These are phyloP conservation scores for Xerophyta viscosa DNA, from an alignment of 106 monocot genomes.

Conservation along the genomic window DNA sequence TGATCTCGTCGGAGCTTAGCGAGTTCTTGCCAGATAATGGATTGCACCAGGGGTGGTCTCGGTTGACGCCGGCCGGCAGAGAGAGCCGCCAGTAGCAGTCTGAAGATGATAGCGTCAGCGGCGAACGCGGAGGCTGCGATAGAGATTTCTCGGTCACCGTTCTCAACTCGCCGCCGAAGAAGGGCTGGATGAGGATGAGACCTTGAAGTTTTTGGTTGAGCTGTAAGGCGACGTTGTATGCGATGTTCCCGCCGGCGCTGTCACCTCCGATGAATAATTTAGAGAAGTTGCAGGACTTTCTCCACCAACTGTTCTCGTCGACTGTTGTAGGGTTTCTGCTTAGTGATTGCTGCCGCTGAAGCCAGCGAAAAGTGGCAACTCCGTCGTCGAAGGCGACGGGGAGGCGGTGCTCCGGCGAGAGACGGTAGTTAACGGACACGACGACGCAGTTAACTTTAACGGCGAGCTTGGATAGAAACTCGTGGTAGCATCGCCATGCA, in stretches of 20 bases:
- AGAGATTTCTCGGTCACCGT: conserved; percentile 44
- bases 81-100: conserved; percentile 80
- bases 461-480: conserved; percentile 41
- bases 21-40: conserved; percentile 19
- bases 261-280: conserved; percentile 68
- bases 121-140: conserved; percentile 37
- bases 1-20: background rate
- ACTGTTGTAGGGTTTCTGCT: too few species aligned
- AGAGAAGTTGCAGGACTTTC: conserved; percentile 21
- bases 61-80: conserved; percentile 35
- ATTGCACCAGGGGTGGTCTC: conserved; percentile 72
- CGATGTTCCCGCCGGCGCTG: conserved; percentile 69
- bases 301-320: conserved; percentile 23
- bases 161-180: conserved; percentile 58
- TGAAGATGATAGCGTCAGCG: conserved; percentile 38
- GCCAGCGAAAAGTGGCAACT: conserved; percentile 36
- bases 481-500: conserved; percentile 78
- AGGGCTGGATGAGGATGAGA: conserved; percentile 62
- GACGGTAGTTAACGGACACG: conserved; percentile 71
- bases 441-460: conserved; percentile 21
- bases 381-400: conserved; percentile 75
- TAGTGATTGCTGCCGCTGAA: conserved; percentile 23
- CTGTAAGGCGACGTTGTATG: conserved; percentile 40
- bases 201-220: conserved; percentile 15
- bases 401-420: conserved; percentile 83